Evolutionary conservation across 257 asterid genomes (phyloP).

Genomic region (Solanum pinnatisectum): DNA sequence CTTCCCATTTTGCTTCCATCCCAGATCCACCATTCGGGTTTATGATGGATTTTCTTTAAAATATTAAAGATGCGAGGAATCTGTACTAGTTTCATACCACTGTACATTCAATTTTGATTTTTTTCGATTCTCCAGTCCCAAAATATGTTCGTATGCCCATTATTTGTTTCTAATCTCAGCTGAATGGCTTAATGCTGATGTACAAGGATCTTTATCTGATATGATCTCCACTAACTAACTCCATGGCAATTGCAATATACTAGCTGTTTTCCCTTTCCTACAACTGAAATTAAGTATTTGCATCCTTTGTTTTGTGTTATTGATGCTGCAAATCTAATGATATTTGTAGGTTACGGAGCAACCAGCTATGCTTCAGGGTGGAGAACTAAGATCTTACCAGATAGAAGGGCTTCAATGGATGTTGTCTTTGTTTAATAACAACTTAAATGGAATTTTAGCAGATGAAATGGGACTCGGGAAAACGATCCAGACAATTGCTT

Average conservation of each 20-base stretch:
- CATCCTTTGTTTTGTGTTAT: neutral
- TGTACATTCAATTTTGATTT: neutral
- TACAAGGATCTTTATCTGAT: neutral
- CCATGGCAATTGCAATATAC: neutral
- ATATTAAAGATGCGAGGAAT: neutral
- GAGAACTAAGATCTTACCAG: conserved; percentile 87
- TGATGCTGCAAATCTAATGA: neutral
- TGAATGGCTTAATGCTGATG: neutral
- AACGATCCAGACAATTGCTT: conserved; percentile 90
- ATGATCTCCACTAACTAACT: neutral
- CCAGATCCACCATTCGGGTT: neutral
- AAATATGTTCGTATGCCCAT: neutral
- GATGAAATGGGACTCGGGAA: conserved; percentile 99
- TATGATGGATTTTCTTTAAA: neutral
- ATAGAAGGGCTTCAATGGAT: conserved; percentile 99
- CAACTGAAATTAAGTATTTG: neutral
- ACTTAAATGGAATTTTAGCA: conserved; percentile 92
- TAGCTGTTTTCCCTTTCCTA: neutral
- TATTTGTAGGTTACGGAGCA: conserved; percentile 81
- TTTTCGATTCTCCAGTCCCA: neutral
- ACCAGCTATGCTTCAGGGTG: conserved; percentile 99
- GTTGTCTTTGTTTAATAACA: conserved; percentile 92
- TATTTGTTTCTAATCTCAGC: neutral
- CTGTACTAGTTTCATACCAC: neutral
- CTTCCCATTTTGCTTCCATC: neutral